These are phyloP conservation scores for Paspalum notatum DNA, from an alignment of 176 grass and related monocot species.

Conservation along the genomic window DNA sequence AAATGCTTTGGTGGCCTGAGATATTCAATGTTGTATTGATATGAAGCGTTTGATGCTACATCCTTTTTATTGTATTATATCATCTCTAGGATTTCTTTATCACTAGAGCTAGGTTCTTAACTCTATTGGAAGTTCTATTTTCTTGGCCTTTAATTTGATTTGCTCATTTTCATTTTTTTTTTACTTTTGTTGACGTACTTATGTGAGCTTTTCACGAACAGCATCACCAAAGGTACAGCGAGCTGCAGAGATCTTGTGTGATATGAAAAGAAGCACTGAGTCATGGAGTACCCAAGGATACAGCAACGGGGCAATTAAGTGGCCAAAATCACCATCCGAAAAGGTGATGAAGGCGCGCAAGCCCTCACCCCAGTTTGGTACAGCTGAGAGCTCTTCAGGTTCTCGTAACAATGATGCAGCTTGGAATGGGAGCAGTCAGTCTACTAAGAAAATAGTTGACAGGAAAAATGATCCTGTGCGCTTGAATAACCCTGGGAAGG, in stretches of 20 bases:
- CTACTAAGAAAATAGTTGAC: conserved; percentile 60
- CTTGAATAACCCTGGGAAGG: conserved; percentile 64
- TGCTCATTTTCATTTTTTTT: conserved; percentile 22
- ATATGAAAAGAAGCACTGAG: conserved; percentile 54
- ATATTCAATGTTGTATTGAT: conserved; percentile 23
- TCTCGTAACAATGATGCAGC: conserved; percentile 62
- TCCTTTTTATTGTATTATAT: background rate
- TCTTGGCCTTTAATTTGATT: background rate
- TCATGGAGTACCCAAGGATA: conserved; percentile 46
- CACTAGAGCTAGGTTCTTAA: conserved; percentile 11
- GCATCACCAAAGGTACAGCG: conserved; percentile 43
- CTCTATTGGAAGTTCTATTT: conserved; percentile 21
- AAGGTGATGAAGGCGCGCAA: conserved; percentile 75
- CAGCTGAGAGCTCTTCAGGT: conserved; percentile 52
- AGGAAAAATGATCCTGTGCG: conserved; percentile 63
- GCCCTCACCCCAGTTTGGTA: conserved; percentile 59
- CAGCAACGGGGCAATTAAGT: conserved; percentile 61
- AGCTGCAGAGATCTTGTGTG: conserved; percentile 88
- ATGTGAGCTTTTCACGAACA: conserved; percentile 37
- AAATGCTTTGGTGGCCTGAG: conserved; percentile 25
- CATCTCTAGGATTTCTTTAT: conserved; percentile 6
- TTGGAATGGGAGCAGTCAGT: conserved; percentile 44
- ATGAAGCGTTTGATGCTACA: background rate
- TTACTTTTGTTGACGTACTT: conserved; percentile 25
- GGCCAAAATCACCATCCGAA: conserved; percentile 70